phyloP scores from a whole-genome alignment of 805 yeast species.

The Nakazawaea ambrosiae region DNA sequence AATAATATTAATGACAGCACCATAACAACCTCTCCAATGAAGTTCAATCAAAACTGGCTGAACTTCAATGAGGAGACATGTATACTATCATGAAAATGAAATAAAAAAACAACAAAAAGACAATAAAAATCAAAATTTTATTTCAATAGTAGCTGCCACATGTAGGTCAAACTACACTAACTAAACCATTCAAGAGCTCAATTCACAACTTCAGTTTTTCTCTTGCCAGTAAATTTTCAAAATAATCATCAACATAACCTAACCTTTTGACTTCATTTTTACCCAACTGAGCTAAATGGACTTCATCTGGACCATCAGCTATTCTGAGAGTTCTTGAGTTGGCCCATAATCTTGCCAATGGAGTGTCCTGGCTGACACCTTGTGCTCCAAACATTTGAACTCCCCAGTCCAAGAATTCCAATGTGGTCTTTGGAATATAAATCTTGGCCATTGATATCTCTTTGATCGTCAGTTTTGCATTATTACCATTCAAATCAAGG shows the following conservation, averaged over 20 bases:
- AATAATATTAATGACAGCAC: background rate
- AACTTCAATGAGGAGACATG: no score
- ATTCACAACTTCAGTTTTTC: no score
- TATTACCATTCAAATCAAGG: slow-evolving; percentile 35
- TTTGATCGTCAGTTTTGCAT: slow-evolving; percentile 46
- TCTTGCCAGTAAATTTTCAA: no score
- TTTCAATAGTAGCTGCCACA: no score
- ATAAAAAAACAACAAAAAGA: no score
- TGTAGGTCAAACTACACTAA: no score
- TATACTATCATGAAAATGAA: no score
- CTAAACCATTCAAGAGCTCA: no score
- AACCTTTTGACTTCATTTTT: slow-evolving; percentile 38
- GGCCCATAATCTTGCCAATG: slow-evolving; percentile 47
- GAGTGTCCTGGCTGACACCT: slow-evolving; percentile 57
- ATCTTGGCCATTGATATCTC: slow-evolving; percentile 62
- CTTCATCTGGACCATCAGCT: slow-evolving; percentile 70
- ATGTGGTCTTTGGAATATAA: slow-evolving; percentile 49
- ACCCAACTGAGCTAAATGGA: slow-evolving; percentile 52
- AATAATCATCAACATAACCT: no score
- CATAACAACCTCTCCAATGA: slow-evolving; percentile 15
- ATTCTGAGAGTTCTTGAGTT: slow-evolving; percentile 48
- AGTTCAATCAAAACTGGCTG: no score
- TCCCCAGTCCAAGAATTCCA: slow-evolving; percentile 51
- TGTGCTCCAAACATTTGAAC: slow-evolving; percentile 61
- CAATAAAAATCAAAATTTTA: no score